These are phyloP conservation scores for Chrysoporthe puriensis DNA, from an alignment of 2,329 filamentous ascomycete genomes.

Conservation along the genomic window DNA sequence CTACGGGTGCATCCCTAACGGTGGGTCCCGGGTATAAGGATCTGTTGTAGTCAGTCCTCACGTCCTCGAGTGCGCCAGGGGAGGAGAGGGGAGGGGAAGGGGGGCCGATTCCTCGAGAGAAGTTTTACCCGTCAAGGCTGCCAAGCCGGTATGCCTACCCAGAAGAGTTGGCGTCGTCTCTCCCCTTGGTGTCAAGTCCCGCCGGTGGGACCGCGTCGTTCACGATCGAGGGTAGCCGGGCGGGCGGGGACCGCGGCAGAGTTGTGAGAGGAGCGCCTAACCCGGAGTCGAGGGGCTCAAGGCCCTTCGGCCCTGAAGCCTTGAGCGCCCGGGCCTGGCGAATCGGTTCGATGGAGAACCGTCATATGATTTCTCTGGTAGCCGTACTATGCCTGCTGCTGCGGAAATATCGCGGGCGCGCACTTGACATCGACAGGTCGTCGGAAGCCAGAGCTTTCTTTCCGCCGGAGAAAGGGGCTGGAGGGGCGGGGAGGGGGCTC, in stretches of 20 bases:
- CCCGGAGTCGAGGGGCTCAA: slow-evolving; percentile 1
- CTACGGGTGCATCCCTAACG: background rate
- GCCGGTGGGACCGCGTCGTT: background rate
- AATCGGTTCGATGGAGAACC: background rate
- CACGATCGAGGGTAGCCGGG: slow-evolving; percentile 3
- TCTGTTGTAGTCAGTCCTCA: background rate
- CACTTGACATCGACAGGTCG: background rate
- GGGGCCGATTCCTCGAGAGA: background rate
- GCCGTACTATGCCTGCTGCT: too few species aligned
- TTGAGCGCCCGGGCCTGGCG: background rate
- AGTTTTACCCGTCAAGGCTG: background rate
- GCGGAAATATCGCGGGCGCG: background rate
- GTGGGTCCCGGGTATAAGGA: background rate
- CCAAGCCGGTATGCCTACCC: background rate
- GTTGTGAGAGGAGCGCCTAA: slow-evolving; percentile 9
- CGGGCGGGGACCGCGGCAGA: background rate
- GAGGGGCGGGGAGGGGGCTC: background rate
- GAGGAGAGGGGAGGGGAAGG: background rate
- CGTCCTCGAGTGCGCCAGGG: too few species aligned
- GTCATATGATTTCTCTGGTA: background rate
- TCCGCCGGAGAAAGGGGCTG: background rate
- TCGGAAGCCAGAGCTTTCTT: background rate
- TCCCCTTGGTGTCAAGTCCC: background rate
- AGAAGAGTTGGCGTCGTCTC: background rate
- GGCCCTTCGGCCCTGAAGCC: slow-evolving; percentile 21